These are phyloP conservation scores for Lachnellula subtilissima DNA, from an alignment of 2,329 filamentous ascomycete species.

Conservation along the genomic window DNA sequence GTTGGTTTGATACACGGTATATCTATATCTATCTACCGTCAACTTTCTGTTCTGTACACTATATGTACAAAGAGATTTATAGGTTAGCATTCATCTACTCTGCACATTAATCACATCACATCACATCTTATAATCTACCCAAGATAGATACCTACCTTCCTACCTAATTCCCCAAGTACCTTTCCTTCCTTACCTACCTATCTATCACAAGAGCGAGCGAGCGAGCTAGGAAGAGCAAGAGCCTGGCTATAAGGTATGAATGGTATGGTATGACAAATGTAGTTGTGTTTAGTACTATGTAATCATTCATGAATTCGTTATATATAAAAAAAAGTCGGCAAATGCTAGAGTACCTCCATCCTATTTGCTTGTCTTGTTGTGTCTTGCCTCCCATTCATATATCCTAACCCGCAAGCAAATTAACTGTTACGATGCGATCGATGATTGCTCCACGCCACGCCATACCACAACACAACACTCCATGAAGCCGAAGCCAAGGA, in stretches of 20 bases:
- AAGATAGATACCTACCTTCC: no score
- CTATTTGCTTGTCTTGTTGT: neutral
- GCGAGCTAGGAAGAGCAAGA: neutral
- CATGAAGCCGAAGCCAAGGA: neutral
- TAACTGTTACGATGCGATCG: neutral
- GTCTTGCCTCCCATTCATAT: neutral
- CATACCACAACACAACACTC: neutral
- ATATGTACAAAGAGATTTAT: no score
- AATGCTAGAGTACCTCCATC: neutral
- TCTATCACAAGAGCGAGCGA: no score
- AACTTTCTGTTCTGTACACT: no score
- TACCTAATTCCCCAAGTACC: no score
- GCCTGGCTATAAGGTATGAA: neutral
- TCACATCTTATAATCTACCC: no score
- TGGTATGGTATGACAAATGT: neutral
- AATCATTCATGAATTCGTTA: neutral
- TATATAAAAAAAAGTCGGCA: neutral
- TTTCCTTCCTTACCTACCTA: no score
- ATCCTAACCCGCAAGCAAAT: neutral
- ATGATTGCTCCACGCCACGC: neutral
- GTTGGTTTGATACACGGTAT: neutral
- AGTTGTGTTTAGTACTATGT: neutral
- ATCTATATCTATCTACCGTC: neutral
- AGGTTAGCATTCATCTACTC: no score
- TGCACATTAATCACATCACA: no score